Evolutionary conservation across 257 asterid genomes (phyloP), one percentile per base, ranked within the genome.

Genomic region (Solanum ahanhuiri): DNA sequence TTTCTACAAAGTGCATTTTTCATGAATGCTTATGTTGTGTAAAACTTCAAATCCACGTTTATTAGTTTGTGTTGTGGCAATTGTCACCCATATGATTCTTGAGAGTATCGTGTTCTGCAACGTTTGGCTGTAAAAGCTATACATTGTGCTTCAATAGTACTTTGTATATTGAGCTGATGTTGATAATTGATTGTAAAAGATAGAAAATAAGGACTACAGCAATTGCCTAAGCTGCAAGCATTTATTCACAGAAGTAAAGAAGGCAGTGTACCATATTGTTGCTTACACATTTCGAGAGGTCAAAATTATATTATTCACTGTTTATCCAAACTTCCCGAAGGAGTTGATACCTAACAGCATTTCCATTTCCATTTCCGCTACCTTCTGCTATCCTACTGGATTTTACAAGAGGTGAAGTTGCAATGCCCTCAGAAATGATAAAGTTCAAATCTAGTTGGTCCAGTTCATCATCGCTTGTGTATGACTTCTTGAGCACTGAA

Each of bases 381-480:
- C 91, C 83, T 77, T 95, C 90, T 25, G 92, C 88, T 18, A 63
- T 88, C 88, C 88, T 88, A 83, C 82, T 88, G 90, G 90, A 90
- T 41, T 94, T 96, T 3, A 93, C 93, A 33, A 94, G 81, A 51
- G 92, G 87, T 4, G 92, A 88, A 63, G 94, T 92, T 81, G 23
- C 67, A 81, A 81, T 48, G 20, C 84, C 84, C 41, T 81, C 67
- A 48, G 84, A 81, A 30, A 81, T 81, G 67, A 81, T 81, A 90
- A 95, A 90, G 57, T 96, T 93, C 4, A 94, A 91, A 86, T 93
- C 94, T 8, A 96, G 90, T 88, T 94, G 98, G 28, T 93, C 95
- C 0, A 96, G 87, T 90, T 96, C 99, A 58, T 96, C 98, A 30
- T 96, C 99, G n/a, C 99, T 96, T 17, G 91, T 91, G 88, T 92